phyloP scores from a whole-genome alignment of 345 rosid species.

The Populus pruinosa region DNA sequence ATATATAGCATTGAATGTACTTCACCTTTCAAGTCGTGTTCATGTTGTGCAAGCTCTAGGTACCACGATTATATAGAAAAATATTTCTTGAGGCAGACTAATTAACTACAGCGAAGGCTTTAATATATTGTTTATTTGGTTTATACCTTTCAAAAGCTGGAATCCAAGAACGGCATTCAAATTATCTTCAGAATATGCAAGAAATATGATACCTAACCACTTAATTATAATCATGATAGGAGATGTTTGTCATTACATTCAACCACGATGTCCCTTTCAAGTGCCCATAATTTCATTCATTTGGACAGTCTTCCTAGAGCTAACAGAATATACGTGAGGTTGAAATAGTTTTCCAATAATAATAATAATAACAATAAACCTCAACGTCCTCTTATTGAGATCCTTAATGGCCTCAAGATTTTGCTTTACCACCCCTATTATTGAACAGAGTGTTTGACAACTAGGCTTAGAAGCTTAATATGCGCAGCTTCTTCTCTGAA shows the following conservation, averaged over 20 bases:
- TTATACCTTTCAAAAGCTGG: not conserved
- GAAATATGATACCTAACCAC: not conserved
- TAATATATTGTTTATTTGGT: not conserved
- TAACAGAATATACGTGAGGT: not conserved
- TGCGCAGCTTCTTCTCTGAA: not conserved
- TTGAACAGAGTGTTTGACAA: not conserved
- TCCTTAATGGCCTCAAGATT: not conserved
- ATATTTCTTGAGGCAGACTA: no score
- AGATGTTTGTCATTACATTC: not conserved
- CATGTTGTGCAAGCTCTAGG: no score
- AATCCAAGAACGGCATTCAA: not conserved
- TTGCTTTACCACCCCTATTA: not conserved
- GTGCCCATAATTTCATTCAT: not conserved
- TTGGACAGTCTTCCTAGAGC: not conserved
- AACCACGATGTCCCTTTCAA: constrained; percentile 1
- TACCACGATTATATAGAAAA: no score
- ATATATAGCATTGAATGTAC: no score
- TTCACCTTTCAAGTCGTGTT: no score
- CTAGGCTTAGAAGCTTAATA: not conserved
- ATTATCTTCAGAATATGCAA: not conserved
- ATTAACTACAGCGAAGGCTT: no score
- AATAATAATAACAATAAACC: not conserved
- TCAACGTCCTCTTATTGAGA: not conserved
- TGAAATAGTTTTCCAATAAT: not conserved
- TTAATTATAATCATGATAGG: not conserved